A percentile compares a stretch with the other conserved stretches of the same genome.
Evolutionary conservation across 345 rosid genomes (phyloP).

Genomic region (Boechera stricta): DNA sequence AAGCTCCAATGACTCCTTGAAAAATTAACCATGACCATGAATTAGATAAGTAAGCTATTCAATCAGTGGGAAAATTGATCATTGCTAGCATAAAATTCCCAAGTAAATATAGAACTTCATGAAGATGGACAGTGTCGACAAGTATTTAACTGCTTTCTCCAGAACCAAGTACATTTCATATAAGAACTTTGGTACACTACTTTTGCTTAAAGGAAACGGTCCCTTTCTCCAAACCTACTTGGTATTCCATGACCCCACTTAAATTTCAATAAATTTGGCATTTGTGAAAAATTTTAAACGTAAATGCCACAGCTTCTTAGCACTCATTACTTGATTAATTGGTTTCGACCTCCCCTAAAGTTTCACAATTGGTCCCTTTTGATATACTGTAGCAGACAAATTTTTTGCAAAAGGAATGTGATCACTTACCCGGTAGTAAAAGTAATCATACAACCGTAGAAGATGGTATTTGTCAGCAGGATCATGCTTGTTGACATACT

Average conservation of each 20-base stretch:
- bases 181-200: background rate
- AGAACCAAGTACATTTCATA: slow-evolving; percentile 5
- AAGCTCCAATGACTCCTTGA: slow-evolving; percentile 26
- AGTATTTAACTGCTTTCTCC: background rate
- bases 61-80: background rate
- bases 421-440: slow-evolving; percentile 87
- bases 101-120: background rate
- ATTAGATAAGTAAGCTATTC: background rate
- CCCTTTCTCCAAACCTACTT: background rate
- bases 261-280: background rate
- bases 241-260: background rate
- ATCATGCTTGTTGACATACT: slow-evolving; percentile 98
- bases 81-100: background rate
- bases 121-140: background rate
- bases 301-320: background rate
- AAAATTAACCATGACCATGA: background rate
- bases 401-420: background rate
- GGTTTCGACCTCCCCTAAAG: background rate
- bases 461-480: slow-evolving; percentile 96
- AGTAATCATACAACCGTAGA: slow-evolving; percentile 96
- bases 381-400: background rate
- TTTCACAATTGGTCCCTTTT: background rate
- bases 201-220: too few relatives aligned
- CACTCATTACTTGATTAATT: background rate
- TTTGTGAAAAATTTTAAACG: background rate